These are phyloP conservation scores for Debaryomyces prosopidis DNA, from an alignment of 805 yeast genomes.

Conservation along the genomic window DNA sequence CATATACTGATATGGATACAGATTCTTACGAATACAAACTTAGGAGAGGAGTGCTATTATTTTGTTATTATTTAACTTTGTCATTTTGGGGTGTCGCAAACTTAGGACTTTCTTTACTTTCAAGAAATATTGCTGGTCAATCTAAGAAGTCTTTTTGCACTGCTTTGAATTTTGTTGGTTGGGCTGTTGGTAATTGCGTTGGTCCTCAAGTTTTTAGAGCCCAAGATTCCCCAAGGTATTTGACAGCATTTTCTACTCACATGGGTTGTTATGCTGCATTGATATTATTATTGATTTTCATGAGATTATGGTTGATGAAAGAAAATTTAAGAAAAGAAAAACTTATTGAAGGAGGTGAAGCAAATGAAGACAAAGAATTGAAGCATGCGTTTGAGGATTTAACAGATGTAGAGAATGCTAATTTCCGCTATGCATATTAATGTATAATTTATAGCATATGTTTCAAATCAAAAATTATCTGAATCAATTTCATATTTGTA, in stretches of 20 bases:
- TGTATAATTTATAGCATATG: too few species aligned
- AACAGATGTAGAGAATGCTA: slow-evolving; percentile 55
- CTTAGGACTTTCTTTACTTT: slow-evolving; percentile 17
- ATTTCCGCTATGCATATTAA: slow-evolving; percentile 34
- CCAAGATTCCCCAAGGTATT: slow-evolving; percentile 40
- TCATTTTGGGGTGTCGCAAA: slow-evolving; percentile 25
- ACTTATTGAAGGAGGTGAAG: slow-evolving; percentile 1
- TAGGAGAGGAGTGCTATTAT: slow-evolving; percentile 29
- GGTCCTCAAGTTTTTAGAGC: slow-evolving; percentile 55
- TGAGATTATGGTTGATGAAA: slow-evolving; percentile 11
- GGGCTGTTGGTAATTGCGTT: slow-evolving; percentile 53
- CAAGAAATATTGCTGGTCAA: slow-evolving; percentile 55
- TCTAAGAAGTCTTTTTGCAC: slow-evolving; percentile 54
- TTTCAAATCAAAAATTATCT: too few species aligned
- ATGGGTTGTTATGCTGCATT: slow-evolving; percentile 17
- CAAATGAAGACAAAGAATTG: slow-evolving; percentile 17
- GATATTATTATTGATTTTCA: slow-evolving; percentile 15
- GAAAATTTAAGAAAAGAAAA: slow-evolving; percentile 16
- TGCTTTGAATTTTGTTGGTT: slow-evolving; percentile 47
- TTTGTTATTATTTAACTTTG: slow-evolving; percentile 24
- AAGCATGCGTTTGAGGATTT: slow-evolving; percentile 51
- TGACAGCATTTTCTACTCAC: slow-evolving; percentile 17
- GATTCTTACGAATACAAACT: slow-evolving; percentile 12
- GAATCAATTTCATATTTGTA: too few species aligned
- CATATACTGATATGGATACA: slow-evolving; percentile 1